Evolutionary conservation across 1,284 basidiomycete genomes (phyloP), one percentile per base, ranked within the genome.

Genomic region (Xerocomus tenax): DNA sequence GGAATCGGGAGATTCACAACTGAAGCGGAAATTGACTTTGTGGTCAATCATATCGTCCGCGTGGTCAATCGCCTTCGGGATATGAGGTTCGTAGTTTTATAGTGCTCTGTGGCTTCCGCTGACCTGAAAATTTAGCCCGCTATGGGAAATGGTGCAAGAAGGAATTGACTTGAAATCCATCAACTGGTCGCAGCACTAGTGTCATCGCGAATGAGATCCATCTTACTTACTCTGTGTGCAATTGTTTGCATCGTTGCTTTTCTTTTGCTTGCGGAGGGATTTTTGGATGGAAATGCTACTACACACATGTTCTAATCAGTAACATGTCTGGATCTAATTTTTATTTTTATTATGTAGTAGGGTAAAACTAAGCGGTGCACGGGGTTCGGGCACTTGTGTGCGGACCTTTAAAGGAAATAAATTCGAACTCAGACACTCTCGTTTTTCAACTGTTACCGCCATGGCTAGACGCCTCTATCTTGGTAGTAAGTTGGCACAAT

Each of bases 121-220:
- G 42, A 59, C 50, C 44, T 55, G 46, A 50, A 21, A 38, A 38
- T 43, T 19, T 52, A 88, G 89, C 65, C 94, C 94, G 23, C 71
- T 97, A 45, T 97, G 93, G 93, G 94, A 96, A 73, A 95, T 97
- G 92, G 91, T 96, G 12, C 91, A 95, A 69, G 94, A 96, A 65
- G 96, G 95, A 38, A 92, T 98, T 50, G 94, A 98, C 65, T 80
- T 98, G 59, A 90, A 82, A 65, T 77, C 84, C 19, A 96, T 98
- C 64, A 79, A 96, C 66, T 98, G 94, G 94, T 85, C 87, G 40
- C 87, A 82, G 60, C 78, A 80, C 56, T 80, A 63, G 68, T 51
- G 25, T 41, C 3, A 35, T n/a, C n/a, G 36, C 16, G 26, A 21
- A 44, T 41, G 41, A 34, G 26, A 46, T 38, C 9, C 21, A 39